Conservation (phyloP, 2,329 filamentous ascomycete species). For the Stenocarpella maydis region DNA sequence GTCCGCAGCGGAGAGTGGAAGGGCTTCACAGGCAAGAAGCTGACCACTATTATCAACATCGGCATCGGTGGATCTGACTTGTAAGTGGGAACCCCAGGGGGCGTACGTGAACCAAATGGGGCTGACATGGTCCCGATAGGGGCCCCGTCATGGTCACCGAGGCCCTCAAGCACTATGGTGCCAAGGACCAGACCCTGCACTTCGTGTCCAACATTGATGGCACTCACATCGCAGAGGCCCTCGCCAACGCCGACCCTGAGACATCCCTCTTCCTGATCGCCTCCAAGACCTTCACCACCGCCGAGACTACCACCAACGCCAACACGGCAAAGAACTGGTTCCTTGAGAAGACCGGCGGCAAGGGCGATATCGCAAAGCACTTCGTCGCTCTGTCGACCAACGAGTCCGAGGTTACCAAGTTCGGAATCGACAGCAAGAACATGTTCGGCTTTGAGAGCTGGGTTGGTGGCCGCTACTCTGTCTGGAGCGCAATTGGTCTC, state of each 20-base stretch:
- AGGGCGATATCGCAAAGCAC: conserved; percentile 95
- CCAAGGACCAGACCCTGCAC: conserved; percentile 86
- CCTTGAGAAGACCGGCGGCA: conserved; percentile 77
- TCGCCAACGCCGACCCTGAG: conserved; percentile 89
- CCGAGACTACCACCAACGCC: conserved; percentile 96
- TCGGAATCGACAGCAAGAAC: conserved; percentile 98
- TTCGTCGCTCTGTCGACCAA: conserved; percentile 99
- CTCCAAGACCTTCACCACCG: conserved; percentile 99
- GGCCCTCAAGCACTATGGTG: conserved; percentile 93
- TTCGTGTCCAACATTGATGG: conserved; percentile 99
- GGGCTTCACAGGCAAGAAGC: conserved; percentile 95
- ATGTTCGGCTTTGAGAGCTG: conserved; percentile 99
- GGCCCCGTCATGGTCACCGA: conserved; percentile 99
- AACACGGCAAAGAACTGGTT: conserved; percentile 98
- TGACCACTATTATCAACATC: conserved; percentile 95
- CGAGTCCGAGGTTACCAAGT: conserved; percentile 93
- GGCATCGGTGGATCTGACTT: conserved; percentile 98
- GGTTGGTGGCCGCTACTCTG: conserved; percentile 97
- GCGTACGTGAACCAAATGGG: background rate
- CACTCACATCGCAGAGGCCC: conserved; percentile 94
- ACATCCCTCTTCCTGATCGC: conserved; percentile 98
- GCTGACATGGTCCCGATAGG: conserved; percentile 56
- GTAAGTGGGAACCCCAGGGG: conserved; percentile 64
- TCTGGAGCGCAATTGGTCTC: conserved; percentile 98
- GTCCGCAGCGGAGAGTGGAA: conserved; percentile 96